Evolutionary conservation across 805 yeast genomes (phyloP).

Genomic region (Cyberlindnera bimundalis): DNA sequence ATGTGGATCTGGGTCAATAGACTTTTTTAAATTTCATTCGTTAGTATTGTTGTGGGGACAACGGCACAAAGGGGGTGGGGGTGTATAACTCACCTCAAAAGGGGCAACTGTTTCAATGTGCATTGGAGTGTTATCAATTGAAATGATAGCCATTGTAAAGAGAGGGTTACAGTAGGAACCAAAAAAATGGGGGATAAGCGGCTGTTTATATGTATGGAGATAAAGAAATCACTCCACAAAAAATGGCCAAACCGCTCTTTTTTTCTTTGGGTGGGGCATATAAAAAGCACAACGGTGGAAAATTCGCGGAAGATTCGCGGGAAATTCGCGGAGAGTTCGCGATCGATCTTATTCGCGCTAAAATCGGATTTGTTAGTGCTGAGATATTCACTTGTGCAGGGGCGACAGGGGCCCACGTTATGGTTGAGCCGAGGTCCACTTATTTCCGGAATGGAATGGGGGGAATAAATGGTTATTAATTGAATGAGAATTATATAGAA

Average conservation of each 20-base stretch:
- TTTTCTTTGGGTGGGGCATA: no score
- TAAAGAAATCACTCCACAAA: conserved; percentile 6
- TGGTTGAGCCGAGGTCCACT: no score
- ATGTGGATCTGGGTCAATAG: conserved; percentile 78
- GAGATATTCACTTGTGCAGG: not conserved
- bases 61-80: not conserved
- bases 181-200: no score
- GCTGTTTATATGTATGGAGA: not conserved
- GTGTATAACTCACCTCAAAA: conserved; percentile 13
- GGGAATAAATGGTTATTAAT: no score
- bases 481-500: no score
- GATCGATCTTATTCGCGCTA: not conserved
- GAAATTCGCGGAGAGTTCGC: no score
- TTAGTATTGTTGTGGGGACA: not conserved
- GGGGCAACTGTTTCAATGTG: conserved; percentile 12
- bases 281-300: no score
- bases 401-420: no score
- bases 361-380: conserved; percentile 8
- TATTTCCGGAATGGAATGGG: no score
- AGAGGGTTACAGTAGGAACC: not conserved
- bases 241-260: no score
- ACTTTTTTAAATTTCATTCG: conserved; percentile 25
- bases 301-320: no score
- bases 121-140: conserved; percentile 4
- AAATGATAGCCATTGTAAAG: not conserved